Conservation (phyloP, 2,329 filamentous ascomycete species). For the Endoconidiophora polonica region DNA sequence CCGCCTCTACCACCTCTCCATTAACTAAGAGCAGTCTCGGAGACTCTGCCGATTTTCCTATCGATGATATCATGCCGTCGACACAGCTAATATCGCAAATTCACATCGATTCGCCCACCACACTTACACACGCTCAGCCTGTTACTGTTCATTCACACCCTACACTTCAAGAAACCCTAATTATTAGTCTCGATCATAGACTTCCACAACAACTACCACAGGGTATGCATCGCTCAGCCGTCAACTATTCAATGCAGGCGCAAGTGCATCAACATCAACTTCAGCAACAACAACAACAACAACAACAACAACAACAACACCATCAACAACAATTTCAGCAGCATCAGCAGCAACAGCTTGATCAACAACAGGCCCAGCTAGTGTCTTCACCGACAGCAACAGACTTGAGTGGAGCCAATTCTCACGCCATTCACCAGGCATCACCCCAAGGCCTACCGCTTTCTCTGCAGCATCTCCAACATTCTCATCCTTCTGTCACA, state of each 20-base stretch:
- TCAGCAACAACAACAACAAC: slow-evolving; percentile 1
- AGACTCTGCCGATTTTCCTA: not conserved
- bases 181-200: not conserved
- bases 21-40: not conserved
- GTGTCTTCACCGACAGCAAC: slow-evolving; percentile 4
- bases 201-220: not conserved
- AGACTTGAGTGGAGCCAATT: slow-evolving; percentile 5
- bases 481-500: slow-evolving; percentile 3
- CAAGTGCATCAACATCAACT: slow-evolving; percentile 1
- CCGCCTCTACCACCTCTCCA: not conserved
- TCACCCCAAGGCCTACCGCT: slow-evolving; percentile 3
- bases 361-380: slow-evolving; percentile 1
- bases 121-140: slow-evolving; percentile 2
- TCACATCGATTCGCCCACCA: slow-evolving; percentile 5
- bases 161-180: not conserved
- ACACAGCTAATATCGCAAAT: slow-evolving; percentile 5
- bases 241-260: not conserved
- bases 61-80: not conserved
- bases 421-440: slow-evolving; percentile 11
- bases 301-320: not conserved
- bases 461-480: not conserved
- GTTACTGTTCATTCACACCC: not conserved
- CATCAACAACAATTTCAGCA: not conserved
- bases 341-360: not conserved
- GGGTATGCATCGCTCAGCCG: not conserved